These are phyloP conservation scores for Misopates orontium DNA, from an alignment of 257 asterid genomes.

Conservation along the genomic window DNA sequence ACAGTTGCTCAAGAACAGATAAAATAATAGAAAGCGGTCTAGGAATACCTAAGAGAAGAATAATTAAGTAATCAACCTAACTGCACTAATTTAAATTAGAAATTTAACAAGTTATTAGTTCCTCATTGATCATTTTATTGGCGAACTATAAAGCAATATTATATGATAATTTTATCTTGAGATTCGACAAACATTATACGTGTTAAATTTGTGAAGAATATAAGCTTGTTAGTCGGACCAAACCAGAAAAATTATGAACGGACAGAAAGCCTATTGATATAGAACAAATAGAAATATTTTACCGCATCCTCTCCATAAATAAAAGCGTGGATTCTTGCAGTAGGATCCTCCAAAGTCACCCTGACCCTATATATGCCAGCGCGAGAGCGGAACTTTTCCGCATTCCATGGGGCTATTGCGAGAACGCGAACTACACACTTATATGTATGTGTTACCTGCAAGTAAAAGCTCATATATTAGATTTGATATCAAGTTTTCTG, in stretches of 20 bases:
- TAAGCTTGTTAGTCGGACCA: no score
- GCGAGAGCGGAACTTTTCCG: slow-evolving; percentile 53
- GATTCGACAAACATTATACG: no score
- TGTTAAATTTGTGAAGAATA: no score
- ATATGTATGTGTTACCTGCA: slow-evolving; percentile 63
- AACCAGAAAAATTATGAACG: no score
- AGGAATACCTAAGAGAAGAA: neutral
- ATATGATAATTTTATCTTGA: neutral
- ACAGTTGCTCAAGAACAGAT: no score
- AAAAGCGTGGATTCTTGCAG: slow-evolving; percentile 81
- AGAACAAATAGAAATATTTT: slow-evolving; percentile 15
- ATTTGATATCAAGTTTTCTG: slow-evolving; percentile 10
- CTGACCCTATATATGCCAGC: slow-evolving; percentile 63
- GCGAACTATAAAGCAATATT: neutral
- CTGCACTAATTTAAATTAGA: neutral
- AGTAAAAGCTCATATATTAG: slow-evolving; percentile 15
- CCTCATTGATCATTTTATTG: neutral
- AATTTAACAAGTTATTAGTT: neutral
- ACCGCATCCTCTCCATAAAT: slow-evolving; percentile 80
- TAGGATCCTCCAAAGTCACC: slow-evolving; percentile 89
- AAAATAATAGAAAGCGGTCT: neutral
- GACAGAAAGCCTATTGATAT: neutral
- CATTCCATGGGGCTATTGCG: slow-evolving; percentile 61
- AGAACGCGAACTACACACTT: slow-evolving; percentile 74
- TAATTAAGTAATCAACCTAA: neutral